phyloP scores from a whole-genome alignment of 768 basidiomycete genomes.

The Crepidotus variabilis region DNA sequence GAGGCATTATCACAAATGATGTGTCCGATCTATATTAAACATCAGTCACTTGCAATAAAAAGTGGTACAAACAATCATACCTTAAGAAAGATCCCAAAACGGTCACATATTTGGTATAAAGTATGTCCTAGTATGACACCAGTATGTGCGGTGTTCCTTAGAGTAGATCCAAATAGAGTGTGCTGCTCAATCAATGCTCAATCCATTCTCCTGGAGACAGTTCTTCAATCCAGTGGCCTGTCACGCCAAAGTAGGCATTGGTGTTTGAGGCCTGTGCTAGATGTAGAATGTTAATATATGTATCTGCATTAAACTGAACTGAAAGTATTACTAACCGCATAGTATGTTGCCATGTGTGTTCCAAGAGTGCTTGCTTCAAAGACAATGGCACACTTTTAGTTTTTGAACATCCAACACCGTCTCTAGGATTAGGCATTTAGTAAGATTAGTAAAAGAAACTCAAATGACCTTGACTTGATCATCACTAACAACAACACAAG shows the following conservation, averaged over 20 bases:
- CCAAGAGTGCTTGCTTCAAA: neutral
- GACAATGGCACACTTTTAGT: neutral
- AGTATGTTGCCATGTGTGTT: neutral
- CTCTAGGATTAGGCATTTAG: neutral
- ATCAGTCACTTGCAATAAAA: too few relatives aligned
- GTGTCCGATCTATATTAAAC: conserved; percentile 30
- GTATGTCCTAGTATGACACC: conserved; percentile 28
- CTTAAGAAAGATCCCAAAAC: conserved; percentile 21
- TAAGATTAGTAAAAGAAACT: too few relatives aligned
- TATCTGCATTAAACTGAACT: too few relatives aligned
- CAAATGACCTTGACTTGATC: too few relatives aligned
- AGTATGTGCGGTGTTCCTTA: conserved; percentile 31
- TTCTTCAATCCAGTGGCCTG: conserved; percentile 30
- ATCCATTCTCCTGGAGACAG: conserved; percentile 14
- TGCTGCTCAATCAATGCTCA: conserved; percentile 25
- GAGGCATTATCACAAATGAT: conserved; percentile 34
- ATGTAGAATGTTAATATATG: too few relatives aligned
- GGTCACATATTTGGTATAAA: conserved; percentile 26
- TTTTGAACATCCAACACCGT: neutral
- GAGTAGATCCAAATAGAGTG: conserved; percentile 27
- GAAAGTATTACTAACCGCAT: neutral
- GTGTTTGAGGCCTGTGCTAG: conserved; percentile 28
- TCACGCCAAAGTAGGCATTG: conserved; percentile 32
- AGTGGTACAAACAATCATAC: conserved; percentile 8
- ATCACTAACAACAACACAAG: too few relatives aligned